Conservation (phyloP, 2,329 filamentous ascomycete species). For the Hortaea sp. region DNA sequence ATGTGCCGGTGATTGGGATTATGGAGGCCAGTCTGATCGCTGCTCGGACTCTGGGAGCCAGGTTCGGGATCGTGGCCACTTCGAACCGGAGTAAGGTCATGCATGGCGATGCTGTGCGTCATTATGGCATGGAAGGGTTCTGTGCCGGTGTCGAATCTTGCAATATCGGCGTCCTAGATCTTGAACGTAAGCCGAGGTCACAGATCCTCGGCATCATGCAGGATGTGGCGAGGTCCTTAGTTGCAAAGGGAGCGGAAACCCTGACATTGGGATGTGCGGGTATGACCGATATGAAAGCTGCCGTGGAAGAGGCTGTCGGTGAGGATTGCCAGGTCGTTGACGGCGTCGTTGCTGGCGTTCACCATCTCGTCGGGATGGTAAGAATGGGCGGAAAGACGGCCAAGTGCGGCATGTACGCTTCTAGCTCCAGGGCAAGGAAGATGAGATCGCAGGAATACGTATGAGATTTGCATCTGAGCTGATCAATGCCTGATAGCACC, state of each 20-base stretch:
- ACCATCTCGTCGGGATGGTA: slow-evolving; percentile 37
- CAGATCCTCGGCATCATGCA: slow-evolving; percentile 33
- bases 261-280: slow-evolving; percentile 39
- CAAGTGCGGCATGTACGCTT: slow-evolving; percentile 35
- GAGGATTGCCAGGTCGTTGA: slow-evolving; percentile 41
- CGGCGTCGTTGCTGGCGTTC: slow-evolving; percentile 40
- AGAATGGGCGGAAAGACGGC: slow-evolving; percentile 37
- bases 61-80: slow-evolving; percentile 38
- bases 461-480: too few species aligned
- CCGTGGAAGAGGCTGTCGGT: slow-evolving; percentile 38
- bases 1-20: slow-evolving; percentile 38
- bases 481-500: too few species aligned
- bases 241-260: slow-evolving; percentile 33
- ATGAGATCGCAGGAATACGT: slow-evolving; percentile 33
- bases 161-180: slow-evolving; percentile 35
- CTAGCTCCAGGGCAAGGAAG: slow-evolving; percentile 28
- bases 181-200: slow-evolving; percentile 30
- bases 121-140: slow-evolving; percentile 34
- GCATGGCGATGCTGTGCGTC: slow-evolving; percentile 31
- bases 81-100: slow-evolving; percentile 30
- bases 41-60: slow-evolving; percentile 38
- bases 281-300: slow-evolving; percentile 38
- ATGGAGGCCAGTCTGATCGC: slow-evolving; percentile 44
- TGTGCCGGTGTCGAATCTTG: slow-evolving; percentile 35
- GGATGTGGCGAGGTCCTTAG: slow-evolving; percentile 29